phyloP scores from a whole-genome alignment of 1,284 basidiomycete species.

The Schizophyllum amplum region DNA sequence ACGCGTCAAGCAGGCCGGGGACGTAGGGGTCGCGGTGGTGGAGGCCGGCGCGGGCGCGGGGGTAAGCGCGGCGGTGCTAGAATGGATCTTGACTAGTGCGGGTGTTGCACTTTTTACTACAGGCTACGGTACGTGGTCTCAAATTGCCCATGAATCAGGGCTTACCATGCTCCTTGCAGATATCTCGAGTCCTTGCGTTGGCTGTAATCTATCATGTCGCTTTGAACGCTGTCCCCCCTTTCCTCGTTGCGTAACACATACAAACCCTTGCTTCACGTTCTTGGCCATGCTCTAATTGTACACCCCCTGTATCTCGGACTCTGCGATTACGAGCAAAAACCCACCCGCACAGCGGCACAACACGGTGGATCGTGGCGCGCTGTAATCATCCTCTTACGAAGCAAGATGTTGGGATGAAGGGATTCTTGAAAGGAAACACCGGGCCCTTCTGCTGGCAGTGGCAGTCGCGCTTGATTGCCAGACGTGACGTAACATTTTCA shows the following conservation, averaged over 20 bases:
- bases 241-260: constrained; percentile 3
- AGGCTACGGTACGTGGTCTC: neutral
- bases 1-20: constrained; percentile 28
- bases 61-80: constrained; percentile 23
- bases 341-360: no score
- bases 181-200: neutral
- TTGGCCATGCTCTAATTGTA: neutral
- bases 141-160: neutral
- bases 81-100: constrained; percentile 32
- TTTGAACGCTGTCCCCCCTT: neutral
- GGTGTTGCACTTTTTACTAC: neutral
- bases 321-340: no score
- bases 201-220: neutral
- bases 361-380: no score
- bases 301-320: neutral
- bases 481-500: neutral
- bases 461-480: no score
- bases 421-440: no score
- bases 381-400: no score
- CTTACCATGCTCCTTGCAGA: neutral
- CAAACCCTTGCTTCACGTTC: neutral
- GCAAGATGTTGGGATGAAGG: no score
- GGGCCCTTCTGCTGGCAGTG: neutral
- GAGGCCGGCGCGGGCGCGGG: constrained; percentile 25
- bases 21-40: constrained; percentile 26